Percentiles rank a stretch among this genome's conserved stretches.
These are phyloP conservation scores for Butyriboletus loyo DNA, from an alignment of 768 basidiomycete genomes.

Conservation along the genomic window DNA sequence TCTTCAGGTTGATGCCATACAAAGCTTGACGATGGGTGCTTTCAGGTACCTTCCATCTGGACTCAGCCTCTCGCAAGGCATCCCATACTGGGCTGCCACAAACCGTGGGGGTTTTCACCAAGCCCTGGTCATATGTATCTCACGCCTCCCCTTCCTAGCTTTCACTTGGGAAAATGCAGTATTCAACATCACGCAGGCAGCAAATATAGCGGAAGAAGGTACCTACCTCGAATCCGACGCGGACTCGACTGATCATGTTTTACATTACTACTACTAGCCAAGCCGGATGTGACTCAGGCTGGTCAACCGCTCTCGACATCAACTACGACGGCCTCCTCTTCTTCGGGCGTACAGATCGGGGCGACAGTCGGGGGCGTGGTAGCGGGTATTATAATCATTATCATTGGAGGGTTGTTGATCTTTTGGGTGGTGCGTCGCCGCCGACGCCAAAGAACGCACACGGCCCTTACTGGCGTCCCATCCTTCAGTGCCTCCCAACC, in stretches of 20 bases:
- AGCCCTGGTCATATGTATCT: neutral
- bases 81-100: conserved; percentile 24
- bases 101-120: conserved; percentile 17
- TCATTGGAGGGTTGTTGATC: conserved; percentile 13
- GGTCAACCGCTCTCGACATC: conserved; percentile 13
- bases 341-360: conserved; percentile 9
- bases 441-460: conserved; percentile 2
- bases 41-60: conserved; percentile 25
- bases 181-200: conserved; percentile 16
- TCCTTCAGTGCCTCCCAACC: neutral
- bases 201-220: conserved; percentile 8
- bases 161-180: conserved; percentile 11
- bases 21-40: neutral
- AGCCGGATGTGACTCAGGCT: conserved; percentile 15
- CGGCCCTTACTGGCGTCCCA: neutral
- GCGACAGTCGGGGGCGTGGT: conserved; percentile 24
- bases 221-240: neutral
- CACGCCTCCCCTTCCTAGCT: conserved; percentile 11
- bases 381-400: conserved; percentile 12
- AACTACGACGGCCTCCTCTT: conserved; percentile 2
- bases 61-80: conserved; percentile 6
- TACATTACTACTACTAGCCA: conserved; percentile 1
- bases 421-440: conserved; percentile 10
- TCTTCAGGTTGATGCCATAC: neutral
- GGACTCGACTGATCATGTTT: neutral